Evolutionary conservation across 140 eudicot species (phyloP).

Genomic region (Cichorium intybus): DNA sequence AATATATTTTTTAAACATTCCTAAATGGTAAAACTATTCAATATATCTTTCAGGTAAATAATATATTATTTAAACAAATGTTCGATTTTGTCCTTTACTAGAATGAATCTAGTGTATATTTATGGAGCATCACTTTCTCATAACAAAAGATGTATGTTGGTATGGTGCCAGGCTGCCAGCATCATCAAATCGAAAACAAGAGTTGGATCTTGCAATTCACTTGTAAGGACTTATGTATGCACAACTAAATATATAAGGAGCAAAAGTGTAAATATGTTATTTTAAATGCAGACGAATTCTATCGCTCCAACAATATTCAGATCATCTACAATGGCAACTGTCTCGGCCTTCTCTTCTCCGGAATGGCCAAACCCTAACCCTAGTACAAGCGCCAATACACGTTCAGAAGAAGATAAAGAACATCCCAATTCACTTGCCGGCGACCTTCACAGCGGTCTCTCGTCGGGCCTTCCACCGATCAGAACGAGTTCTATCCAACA

Average conservation of each 20-base stretch:
- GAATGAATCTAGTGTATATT: neutral
- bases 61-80: neutral
- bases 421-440: slow-evolving; percentile 8
- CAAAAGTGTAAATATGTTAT: neutral
- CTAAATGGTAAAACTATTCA: too few relatives aligned
- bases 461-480: slow-evolving; percentile 38
- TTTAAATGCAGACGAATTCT: neutral
- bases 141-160: too few relatives aligned
- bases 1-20: too few relatives aligned
- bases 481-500: slow-evolving; percentile 26
- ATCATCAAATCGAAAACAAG: neutral
- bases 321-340: slow-evolving; percentile 49
- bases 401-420: slow-evolving; percentile 12
- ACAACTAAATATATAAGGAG: neutral
- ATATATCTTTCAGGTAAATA: neutral
- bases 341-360: slow-evolving; percentile 47
- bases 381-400: slow-evolving; percentile 15
- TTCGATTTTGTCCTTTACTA: too few relatives aligned
- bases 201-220: neutral
- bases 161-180: too few relatives aligned
- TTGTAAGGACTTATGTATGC: neutral
- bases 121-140: too few relatives aligned
- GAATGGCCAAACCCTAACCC: slow-evolving; percentile 43
- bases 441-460: slow-evolving; percentile 15
- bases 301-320: neutral